Evolutionary conservation across 495 filamentous ascomycete genomes (phyloP), one percentile per base, ranked within the genome.

Genomic region (Penicillium cataractarum): DNA sequence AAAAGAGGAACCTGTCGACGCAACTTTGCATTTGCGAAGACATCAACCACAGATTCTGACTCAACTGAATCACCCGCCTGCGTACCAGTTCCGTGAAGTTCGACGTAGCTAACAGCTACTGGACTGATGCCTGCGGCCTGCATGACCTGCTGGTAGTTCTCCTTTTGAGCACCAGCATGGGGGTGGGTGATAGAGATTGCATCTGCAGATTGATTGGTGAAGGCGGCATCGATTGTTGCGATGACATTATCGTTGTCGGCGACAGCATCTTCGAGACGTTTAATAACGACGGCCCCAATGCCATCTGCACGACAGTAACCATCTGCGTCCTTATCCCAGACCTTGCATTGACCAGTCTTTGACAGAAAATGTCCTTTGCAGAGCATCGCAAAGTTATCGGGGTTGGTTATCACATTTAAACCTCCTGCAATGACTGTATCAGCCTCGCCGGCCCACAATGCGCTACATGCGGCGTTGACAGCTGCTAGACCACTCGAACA

Each of bases 391-490:
- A 88, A 91, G 76, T 85, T 86, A 70, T 91, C 88, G 9, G 88
- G 81, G 64, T 86, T 88, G 17, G 85, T 91, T 73, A 90, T 76
- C 2, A 83, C 71, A 58, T 87, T 91, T 24, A 87, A 76, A 60
- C 91, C 91, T 55, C 91, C 91, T 58, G 86, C 87, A 17, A 90
- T 80, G 6, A 89, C 90, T 29, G 87, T 89, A 70, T 92, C 86
- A 66, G 87, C 89, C 58, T 91, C 86, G 35, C 86, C 82, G 3
- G 80, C 78, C 78, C 84, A 86, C 2, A 92, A 77, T 2, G 90
- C 75, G 4, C 81, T 84, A 73, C 89, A 90, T 7, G 89, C 89
- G 2, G 74, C 51, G 24, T 85, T 73, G 86, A 71, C 63, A 13
- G 68, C 51, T 84, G 80, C 60, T 80, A 87, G 26, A 33, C 73